A percentile compares a stretch with the other conserved stretches of the same genome.
Conservation (phyloP, 371 early-diverging fungal species). For the Zopfochytrium polystomum region DNA sequence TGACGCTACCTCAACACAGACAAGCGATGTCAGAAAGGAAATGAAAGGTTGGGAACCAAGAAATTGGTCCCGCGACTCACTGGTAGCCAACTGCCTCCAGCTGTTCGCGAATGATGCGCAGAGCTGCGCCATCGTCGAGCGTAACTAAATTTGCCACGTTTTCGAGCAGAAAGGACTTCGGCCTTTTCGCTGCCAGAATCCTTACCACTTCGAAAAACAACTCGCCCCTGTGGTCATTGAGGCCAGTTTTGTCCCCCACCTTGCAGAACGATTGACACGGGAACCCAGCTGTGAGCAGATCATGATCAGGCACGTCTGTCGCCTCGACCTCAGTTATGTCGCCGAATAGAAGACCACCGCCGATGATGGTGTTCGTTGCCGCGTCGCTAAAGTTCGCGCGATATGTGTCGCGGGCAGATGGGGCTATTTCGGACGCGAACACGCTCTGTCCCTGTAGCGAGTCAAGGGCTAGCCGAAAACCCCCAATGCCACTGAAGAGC, state of each 20-base stretch:
- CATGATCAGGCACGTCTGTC: conserved; percentile 16
- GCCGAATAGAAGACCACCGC: conserved; percentile 11
- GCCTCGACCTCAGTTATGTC: conserved; percentile 25
- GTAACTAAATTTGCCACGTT: conserved; percentile 25
- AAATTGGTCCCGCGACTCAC: too few species aligned
- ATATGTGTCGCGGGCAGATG: conserved; percentile 10
- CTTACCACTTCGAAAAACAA: conserved; percentile 28
- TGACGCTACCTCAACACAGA: conserved; percentile 1
- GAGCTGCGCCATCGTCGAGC: conserved; percentile 14
- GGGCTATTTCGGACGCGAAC: conserved; percentile 21
- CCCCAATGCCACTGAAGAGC: conserved; percentile 26
- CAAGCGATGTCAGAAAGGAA: neutral
- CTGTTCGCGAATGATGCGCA: conserved; percentile 11
- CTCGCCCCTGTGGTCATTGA: conserved; percentile 21
- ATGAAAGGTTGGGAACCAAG: too few species aligned
- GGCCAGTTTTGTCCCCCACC: conserved; percentile 15
- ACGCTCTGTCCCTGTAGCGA: conserved; percentile 13
- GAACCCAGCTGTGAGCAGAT: conserved; percentile 25
- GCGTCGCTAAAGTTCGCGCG: conserved; percentile 13
- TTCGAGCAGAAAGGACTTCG: conserved; percentile 22
- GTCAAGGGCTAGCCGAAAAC: conserved; percentile 23
- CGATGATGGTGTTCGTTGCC: neutral
- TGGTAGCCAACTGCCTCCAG: conserved; percentile 14
- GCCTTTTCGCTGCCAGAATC: conserved; percentile 17
- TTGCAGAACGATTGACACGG: conserved; percentile 26